These are phyloP conservation scores for Phytophthora crassamura DNA, from an alignment of 352 stramenopile genomes.

Conservation along the genomic window DNA sequence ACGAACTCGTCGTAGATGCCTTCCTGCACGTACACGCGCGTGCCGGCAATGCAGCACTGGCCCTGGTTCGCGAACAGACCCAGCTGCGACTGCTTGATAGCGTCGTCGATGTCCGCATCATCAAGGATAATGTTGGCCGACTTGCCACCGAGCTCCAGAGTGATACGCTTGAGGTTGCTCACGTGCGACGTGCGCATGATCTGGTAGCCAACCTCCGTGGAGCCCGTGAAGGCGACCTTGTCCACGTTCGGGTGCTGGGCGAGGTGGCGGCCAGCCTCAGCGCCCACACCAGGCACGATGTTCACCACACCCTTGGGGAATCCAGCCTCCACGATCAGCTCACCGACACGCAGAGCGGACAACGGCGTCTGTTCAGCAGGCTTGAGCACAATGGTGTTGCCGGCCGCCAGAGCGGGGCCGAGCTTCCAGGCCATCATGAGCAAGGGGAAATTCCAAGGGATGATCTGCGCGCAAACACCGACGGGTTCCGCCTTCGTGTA, in stretches of 20 bases:
- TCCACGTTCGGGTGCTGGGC: conserved; percentile 59
- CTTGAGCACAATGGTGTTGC: conserved; percentile 92
- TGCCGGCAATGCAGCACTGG: conserved; percentile 85
- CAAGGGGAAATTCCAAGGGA: conserved; percentile 84
- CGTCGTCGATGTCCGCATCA: conserved; percentile 68
- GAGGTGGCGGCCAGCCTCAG: conserved; percentile 43
- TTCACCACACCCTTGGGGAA: too few species aligned
- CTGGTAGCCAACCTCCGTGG: conserved; percentile 61
- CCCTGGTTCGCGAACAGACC: conserved; percentile 87
- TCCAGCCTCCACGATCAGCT: too few species aligned
- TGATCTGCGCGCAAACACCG: conserved; percentile 72
- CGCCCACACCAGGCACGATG: conserved; percentile 65
- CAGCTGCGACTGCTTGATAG: conserved; percentile 48
- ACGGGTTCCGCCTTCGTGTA: conserved; percentile 83
- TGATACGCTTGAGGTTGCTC: conserved; percentile 77
- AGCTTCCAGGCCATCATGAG: conserved; percentile 96
- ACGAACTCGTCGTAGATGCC: conserved; percentile 88
- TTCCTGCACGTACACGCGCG: conserved; percentile 87
- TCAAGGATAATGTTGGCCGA: conserved; percentile 74
- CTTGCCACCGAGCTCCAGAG: conserved; percentile 80
- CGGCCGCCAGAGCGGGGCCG: conserved; percentile 85
- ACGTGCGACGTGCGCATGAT: conserved; percentile 61
- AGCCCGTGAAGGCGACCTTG: conserved; percentile 87
- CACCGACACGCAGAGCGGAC: too few species aligned
- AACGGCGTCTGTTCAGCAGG: conserved; percentile 95